These are phyloP conservation scores for Cajanus cajan DNA, from an alignment of 306 rosid genomes.

Conservation along the genomic window DNA sequence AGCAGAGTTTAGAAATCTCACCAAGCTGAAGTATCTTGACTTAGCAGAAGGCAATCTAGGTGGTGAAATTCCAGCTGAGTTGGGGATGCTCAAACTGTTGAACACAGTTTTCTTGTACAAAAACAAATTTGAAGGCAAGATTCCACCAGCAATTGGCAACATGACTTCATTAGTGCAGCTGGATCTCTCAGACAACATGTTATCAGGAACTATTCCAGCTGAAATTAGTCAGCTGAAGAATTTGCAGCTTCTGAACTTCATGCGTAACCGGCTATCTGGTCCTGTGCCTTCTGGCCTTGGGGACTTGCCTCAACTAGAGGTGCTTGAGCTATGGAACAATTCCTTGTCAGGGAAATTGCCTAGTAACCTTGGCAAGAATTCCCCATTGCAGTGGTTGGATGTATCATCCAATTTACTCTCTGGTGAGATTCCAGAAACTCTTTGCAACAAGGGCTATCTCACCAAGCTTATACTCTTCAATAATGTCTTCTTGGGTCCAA, in stretches of 20 bases:
- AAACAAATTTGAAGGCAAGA: constrained; percentile 65
- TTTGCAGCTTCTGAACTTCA: constrained; percentile 77
- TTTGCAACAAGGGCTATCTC: constrained; percentile 77
- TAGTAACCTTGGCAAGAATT: constrained; percentile 63
- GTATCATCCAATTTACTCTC: constrained; percentile 81
- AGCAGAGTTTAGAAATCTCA: constrained; percentile 73
- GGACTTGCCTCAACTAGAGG: constrained; percentile 53
- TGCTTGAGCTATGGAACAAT: constrained; percentile 91
- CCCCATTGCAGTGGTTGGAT: constrained; percentile 82
- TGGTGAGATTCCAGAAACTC: constrained; percentile 68
- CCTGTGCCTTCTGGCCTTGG: constrained; percentile 70
- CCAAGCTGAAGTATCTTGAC: constrained; percentile 81
- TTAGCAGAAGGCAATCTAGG: constrained; percentile 79
- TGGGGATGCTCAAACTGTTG: constrained; percentile 62
- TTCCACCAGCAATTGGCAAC: constrained; percentile 56
- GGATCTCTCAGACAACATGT: constrained; percentile 79
- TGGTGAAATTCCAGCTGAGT: constrained; percentile 74
- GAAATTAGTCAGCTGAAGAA: constrained; percentile 65
- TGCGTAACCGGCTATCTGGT: constrained; percentile 76
- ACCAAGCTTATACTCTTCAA: constrained; percentile 95
- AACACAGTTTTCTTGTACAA: constrained; percentile 70
- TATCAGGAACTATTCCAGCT: constrained; percentile 69
- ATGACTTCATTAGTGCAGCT: constrained; percentile 51
- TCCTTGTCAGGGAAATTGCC: constrained; percentile 80
- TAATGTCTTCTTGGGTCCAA: constrained; percentile 74